Evolutionary conservation across 2,329 filamentous ascomycete genomes (phyloP), one percentile per base, ranked within the genome.

Genomic region (Arthrinium phaeospermum): DNA sequence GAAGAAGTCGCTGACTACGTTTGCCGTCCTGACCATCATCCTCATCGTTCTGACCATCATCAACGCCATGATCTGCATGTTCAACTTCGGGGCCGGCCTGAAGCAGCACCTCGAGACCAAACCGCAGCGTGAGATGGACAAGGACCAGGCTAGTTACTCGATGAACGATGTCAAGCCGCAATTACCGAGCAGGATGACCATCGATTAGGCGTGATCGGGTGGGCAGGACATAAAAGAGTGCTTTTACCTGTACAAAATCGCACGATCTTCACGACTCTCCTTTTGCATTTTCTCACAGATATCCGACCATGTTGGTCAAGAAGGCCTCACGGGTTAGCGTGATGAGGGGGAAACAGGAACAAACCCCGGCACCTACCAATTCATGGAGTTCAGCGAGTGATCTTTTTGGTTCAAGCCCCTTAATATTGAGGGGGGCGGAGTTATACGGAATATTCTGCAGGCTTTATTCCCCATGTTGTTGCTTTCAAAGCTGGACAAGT

Each of bases 21-120:
- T 99, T 79, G 96, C 96, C 70, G 91, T 98, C 75, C 92, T 99
- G 78, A 98, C 96, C 53, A 94, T 99, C 73, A 83, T 97, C 41
- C 86, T 98, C 73, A 94, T 99, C 77, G 85, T 98, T 70, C 85
- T 95, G 74, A 99, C 96, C 73, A 98, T 99, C 77, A 84, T 89
- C 81, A 95, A 97, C 77, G 95, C 94, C 51, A 91, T 93, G 79
- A 87, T 96, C 78, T 98, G 96, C 87, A 95, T 94, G 83, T 85
- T 89, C 82, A 98, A 98, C 85, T 99, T 98, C 84, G 90, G 92
- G 82, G 92, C 92, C 76, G 96, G 96, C 12, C 87, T 99, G 73
- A 98, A 97, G 86, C 91, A 91, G 13, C 95, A 98, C 81, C 89
- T 99, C 72, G 88, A 91, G 77, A 88, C 87, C 79, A 85, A 79